These are phyloP conservation scores for Phytomonas francai DNA, from an alignment of 208 protist genomes.

Conservation along the genomic window DNA sequence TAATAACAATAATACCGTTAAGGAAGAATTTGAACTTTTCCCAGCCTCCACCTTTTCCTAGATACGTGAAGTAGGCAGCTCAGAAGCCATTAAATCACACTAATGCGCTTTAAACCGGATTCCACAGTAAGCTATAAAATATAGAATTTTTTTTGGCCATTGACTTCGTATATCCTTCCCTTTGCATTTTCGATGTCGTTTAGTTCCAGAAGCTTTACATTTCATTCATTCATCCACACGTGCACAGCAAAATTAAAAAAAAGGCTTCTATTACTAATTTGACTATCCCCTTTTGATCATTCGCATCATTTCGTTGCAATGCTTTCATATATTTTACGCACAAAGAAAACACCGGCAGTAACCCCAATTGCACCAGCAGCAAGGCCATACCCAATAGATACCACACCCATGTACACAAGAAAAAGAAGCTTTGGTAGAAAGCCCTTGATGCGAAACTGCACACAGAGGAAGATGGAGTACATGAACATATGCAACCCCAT, in stretches of 20 bases:
- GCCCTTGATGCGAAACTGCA: constrained; percentile 54
- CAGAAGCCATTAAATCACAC: neutral
- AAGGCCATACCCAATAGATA: constrained; percentile 72
- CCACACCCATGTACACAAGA: constrained; percentile 84
- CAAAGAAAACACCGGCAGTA: constrained; percentile 64
- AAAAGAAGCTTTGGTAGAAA: constrained; percentile 77
- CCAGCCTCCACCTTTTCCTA: neutral
- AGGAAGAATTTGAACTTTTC: neutral
- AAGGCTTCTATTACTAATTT: constrained; percentile 8
- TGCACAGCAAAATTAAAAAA: constrained; percentile 6
- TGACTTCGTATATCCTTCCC: neutral
- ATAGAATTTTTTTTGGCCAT: no score
- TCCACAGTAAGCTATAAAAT: no score
- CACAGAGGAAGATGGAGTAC: constrained; percentile 89
- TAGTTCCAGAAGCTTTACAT: neutral
- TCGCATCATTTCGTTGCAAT: constrained; percentile 63
- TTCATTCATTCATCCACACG: neutral
- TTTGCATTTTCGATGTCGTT: neutral
- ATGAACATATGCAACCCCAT: constrained; percentile 92
- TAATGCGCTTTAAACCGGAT: neutral
- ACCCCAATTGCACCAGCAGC: constrained; percentile 80
- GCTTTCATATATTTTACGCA: constrained; percentile 73
- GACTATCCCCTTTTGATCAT: neutral
- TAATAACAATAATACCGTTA: neutral
- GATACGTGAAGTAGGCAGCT: neutral